Conservation (phyloP, 2,329 filamentous ascomycete genomes). For the Chaetomiaceae sp. region DNA sequence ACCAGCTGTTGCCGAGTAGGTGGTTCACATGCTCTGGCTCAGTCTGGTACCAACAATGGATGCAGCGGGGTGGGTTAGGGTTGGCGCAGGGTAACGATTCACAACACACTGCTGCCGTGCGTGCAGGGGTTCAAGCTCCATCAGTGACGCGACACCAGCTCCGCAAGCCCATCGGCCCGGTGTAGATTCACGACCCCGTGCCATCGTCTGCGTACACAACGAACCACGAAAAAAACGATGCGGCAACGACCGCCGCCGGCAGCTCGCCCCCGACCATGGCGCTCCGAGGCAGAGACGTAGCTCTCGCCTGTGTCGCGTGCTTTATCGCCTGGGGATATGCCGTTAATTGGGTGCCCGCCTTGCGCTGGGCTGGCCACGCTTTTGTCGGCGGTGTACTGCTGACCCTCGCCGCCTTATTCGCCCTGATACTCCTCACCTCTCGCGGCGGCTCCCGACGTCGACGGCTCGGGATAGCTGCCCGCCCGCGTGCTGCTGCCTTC, state of each 20-base stretch:
- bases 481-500: slow-evolving; percentile 50
- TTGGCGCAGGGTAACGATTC: no score
- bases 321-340: slow-evolving; percentile 86
- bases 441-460: slow-evolving; percentile 40
- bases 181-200: background rate
- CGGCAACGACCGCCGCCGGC: slow-evolving; percentile 28
- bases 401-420: slow-evolving; percentile 38
- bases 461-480: slow-evolving; percentile 35
- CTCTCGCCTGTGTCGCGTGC: slow-evolving; percentile 59
- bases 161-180: no score
- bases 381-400: slow-evolving; percentile 64
- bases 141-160: background rate
- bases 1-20: no score
- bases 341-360: slow-evolving; percentile 71
- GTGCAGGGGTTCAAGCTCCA: no score
- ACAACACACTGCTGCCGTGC: no score
- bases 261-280: slow-evolving; percentile 48
- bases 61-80: no score
- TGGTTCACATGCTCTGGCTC: no score
- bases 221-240: slow-evolving; percentile 27
- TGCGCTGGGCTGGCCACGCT: slow-evolving; percentile 82
- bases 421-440: slow-evolving; percentile 56
- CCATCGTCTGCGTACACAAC: background rate
- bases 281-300: slow-evolving; percentile 67
- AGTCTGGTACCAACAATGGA: no score